A percentile compares a stretch with the other conserved stretches of the same genome.
phyloP scores from a whole-genome alignment of 805 yeast genomes.

The Trichomonascus vanleenenianus region DNA sequence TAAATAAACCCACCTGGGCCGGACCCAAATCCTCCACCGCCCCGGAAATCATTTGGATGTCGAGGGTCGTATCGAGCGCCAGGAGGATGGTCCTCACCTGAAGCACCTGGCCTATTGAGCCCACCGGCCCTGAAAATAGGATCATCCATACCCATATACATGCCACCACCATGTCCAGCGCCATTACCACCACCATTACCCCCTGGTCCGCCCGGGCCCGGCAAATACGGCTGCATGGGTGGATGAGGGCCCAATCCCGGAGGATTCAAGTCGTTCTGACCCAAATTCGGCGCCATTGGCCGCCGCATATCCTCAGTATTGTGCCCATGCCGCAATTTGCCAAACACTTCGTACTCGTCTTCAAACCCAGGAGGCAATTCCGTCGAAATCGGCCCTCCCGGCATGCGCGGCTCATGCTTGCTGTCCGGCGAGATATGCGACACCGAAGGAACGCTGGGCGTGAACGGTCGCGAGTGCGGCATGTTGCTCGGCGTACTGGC shows the following conservation, averaged over 20 bases:
- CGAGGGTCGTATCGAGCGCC: conserved; percentile 37
- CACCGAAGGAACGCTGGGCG: background rate
- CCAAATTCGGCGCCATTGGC: conserved; percentile 24
- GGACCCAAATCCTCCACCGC: background rate
- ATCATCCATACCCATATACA: conserved; percentile 29
- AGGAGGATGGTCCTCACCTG: conserved; percentile 19
- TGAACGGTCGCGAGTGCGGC: conserved; percentile 6
- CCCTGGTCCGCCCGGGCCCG: conserved; percentile 8
- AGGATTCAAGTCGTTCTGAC: conserved; percentile 33
- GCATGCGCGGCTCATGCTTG: background rate
- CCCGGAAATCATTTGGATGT: conserved; percentile 18
- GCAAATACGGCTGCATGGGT: conserved; percentile 23
- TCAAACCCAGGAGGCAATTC: conserved; percentile 37
- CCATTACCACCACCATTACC: conserved; percentile 15
- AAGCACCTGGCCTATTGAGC: conserved; percentile 11
- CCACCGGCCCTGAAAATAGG: conserved; percentile 22
- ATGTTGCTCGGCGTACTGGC: background rate
- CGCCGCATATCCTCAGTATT: background rate
- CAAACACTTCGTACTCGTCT: conserved; percentile 32
- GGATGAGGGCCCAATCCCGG: conserved; percentile 33
- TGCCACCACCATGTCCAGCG: conserved; percentile 21
- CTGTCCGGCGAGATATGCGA: background rate
- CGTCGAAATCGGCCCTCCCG: conserved; percentile 22
- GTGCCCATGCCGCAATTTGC: conserved; percentile 7
- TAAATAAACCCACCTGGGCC: too few relatives aligned